Evolutionary conservation across 768 basidiomycete genomes (phyloP), one percentile per base, ranked within the genome.

Genomic region (Mycena sanguinolenta): DNA sequence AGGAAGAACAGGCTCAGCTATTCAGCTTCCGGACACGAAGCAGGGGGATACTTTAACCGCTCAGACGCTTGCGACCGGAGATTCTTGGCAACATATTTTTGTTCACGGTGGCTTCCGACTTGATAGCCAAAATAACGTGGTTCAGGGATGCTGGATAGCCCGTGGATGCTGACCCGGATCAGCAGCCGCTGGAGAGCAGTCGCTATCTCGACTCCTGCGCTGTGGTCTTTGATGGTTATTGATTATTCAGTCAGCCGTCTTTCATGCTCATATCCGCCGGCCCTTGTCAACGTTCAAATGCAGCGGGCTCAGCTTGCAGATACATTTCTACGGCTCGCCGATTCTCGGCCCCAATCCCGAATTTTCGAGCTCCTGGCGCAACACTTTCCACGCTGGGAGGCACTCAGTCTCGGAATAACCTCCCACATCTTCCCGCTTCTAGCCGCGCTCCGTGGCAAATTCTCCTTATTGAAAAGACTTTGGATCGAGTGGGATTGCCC

Each of bases 181-280:
- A 44, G 39, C 32, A 32, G 50, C 19, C 52, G 28, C 55, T 67
- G 66, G 66, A 30, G 58, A 46, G 58, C 49, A 27, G 10, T 61
- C 13, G 25, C 66, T 3, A 6, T 67, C 23, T 54, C 66, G 9
- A 54, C 46, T 38, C 50, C 65, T 13, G 28, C 50, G 23, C 30
- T 67, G 30, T 67, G 66, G 66, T 67, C 66, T 9, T 10, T 2
- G n/a, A 14, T 67, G 17, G 21, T 10, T 25, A n/a, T 65, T 38
- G 12, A 39, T 28, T 55, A 44, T 7, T n/a, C n/a, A n/a, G n/a
- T n/a, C n/a, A n/a, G n/a, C n/a, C n/a, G n/a, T n/a, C n/a, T n/a
- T n/a, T n/a, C n/a, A n/a, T n/a, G n/a, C n/a, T n/a, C n/a, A n/a
- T n/a, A n/a, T n/a, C n/a, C n/a, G n/a, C n/a, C n/a, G n/a, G n/a